Base-by-base conservation (phyloP, 2,329 filamentous ascomycete species). In the Trichophyton mentagrophytes region DNA sequence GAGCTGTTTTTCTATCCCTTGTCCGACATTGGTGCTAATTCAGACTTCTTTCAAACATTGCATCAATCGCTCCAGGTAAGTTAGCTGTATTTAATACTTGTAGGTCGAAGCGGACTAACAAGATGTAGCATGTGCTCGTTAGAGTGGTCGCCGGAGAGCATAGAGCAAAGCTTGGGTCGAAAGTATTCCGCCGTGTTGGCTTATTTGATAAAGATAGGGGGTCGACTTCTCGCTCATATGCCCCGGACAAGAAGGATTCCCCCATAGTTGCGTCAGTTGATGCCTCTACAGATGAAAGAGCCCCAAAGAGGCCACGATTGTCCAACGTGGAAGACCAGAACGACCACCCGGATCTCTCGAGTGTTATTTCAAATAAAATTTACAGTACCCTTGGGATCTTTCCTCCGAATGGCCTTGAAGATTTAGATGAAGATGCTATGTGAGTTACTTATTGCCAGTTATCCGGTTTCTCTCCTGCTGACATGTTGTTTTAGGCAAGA, bases 361-460 rank as follows among this genome's bases (percentile, higher is more conserved):
- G 72, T 38, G 65, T 71, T 22, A 67, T 79, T 33, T 70, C 70
- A 17, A 64, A 65, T 33, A 61, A 69, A 53, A 55, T 72, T 61
- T 71, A 72, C 65, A 62, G 60, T 33, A 47, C 71, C 64, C 66
- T 80, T 51, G 72, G 69, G 20, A 69, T 66, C 38, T 69, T 73
- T 49, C 68, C 68, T 40, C 65, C 66, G 2, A 64, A 65, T 27
- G 72, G 70, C 46, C 60, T 80, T 40, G 68, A 72, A 61, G 73
- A 72, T 15, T 64, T 80, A n/a, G 66, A 77, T 70, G 60, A 71
- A 58, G 67, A 76, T 13, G 72, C 81, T 40, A 67, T 76, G 83
- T 85, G 73, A 70, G 80, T 77, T 36, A 9, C 22, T 30, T 20
- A 7, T 8, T 17, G 4, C 9, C 27, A 30, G 6, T 38, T 38